Conservation (phyloP, 129 eudicot genomes). For the Apium graveolens region DNA sequence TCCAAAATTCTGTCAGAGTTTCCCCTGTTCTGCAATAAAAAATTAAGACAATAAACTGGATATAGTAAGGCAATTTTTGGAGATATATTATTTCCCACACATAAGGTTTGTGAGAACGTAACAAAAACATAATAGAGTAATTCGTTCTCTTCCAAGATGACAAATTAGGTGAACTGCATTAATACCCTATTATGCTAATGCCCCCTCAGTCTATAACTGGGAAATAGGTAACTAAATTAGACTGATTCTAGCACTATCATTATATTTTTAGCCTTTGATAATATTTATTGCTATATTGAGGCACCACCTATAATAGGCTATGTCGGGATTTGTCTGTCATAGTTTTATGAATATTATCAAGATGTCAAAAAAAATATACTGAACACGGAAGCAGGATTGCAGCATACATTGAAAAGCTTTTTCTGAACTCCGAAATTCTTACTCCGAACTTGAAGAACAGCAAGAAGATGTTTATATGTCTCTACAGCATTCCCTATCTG, state of each 20-base stretch:
- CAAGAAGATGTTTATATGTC: constrained; percentile 84
- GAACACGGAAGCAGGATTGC: not conserved
- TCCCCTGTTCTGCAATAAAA: constrained; percentile 37
- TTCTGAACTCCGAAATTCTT: constrained; percentile 50
- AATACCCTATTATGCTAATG: not conserved
- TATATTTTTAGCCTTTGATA: not conserved
- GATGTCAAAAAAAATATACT: not conserved
- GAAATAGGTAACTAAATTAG: not conserved
- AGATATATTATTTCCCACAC: not conserved
- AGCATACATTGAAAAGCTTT: constrained; percentile 41
- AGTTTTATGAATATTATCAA: not conserved
- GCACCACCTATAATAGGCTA: not conserved
- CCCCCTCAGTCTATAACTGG: not conserved
- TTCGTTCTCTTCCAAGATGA: not conserved
- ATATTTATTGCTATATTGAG: not conserved
- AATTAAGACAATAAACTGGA: not conserved
- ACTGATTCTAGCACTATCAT: not conserved
- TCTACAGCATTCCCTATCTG: constrained; percentile 48
- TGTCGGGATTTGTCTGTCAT: not conserved
- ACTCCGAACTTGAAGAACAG: constrained; percentile 79
- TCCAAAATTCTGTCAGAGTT: constrained; percentile 46
- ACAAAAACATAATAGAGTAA: not conserved
- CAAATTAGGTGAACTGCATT: not conserved
- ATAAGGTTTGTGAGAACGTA: not conserved
- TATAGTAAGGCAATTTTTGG: not conserved